Base-by-base conservation (phyloP, 768 basidiomycete genomes). In the Lyophyllum decastes region DNA sequence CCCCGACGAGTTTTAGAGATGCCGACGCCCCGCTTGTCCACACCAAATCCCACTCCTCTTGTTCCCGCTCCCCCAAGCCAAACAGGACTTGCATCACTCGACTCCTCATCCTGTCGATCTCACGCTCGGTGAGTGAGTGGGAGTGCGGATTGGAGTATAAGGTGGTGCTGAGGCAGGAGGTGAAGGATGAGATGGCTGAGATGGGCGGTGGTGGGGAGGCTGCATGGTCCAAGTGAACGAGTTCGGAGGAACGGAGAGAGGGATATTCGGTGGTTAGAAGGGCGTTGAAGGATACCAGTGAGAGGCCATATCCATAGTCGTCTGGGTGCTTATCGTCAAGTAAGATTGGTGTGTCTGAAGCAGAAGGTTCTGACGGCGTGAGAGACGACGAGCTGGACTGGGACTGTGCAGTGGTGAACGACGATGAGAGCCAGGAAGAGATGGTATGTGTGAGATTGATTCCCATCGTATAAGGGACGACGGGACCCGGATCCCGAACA, bases 151-250 rank as follows among this genome's bases (percentile, higher is more conserved):
- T 62, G 19, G 33, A 59, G 44, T 62, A 62, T 11, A 59, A 19
- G 6, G 22, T 56, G 8, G 57, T 19, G 21, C 43, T 24, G 26
- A 62, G 43, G 2, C 50, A 40, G 25, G 57, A 26, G 8, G 57
- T 43, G 33, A 62, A 56, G 7, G 57, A 43, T 17, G 54, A 43
- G 25, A 62, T 49, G 4, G 61, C 50, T 10, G 61, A 62, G 8
- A 56, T 50, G 8, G 61, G 61, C 21, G 61, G 57, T 21, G 61
- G 61, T 9, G 57, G 61, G 33, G 61, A 59, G 12, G 61, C 61
- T 19, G 61, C 61, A 56, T 62, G 57, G 45, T 62, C 61, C 41
- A 62, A 57, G 24, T 62, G 58, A 35, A 62, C 52, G n/a, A 61
- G 57, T 35, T 59, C 51, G 17, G 54, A 54, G 24, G 52, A 56